Evolutionary conservation across 768 basidiomycete genomes (phyloP), one percentile per base, ranked within the genome.

Genomic region (Termitomyces sp.): DNA sequence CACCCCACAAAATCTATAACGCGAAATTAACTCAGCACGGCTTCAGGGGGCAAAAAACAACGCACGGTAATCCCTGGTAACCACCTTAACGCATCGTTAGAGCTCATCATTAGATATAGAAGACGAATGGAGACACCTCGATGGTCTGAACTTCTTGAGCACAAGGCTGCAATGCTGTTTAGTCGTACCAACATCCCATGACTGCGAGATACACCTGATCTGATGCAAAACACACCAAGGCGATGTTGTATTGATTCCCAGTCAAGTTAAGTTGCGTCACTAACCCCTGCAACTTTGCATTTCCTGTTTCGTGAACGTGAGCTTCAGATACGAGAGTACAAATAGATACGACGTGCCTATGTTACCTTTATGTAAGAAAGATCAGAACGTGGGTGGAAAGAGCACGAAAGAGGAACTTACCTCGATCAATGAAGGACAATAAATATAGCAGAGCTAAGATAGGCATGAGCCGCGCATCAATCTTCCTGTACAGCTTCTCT

Each of bases 261-360:
- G 74, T 78, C 44, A 90, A 75, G 37, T 81, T 22, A 2, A 91
- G 75, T 63, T 89, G 77, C 0, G 71, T 79, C 16, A 69, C 65
- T 4, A 92, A 70, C 2, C 89, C 89, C 63, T 86, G 83, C 1
- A 89, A 70, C 60, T 78, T 84, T 2, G 88, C 88, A 65, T 89
- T 89, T 39, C 86, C 87, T 75, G 70, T 45, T 49, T 48, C 39
- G 44, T 24, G 24, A 12, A 62, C 55, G 41, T 53, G 4, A 48
- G 47, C 22, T 13, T 31, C 24, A 7, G 13, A 30, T 24, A 6
- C 2, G 9, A 20, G 44, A 2, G 57, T 27, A n/a, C 24, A 13
- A 46, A 39, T 22, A 22, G 53, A 27, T 30, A 54, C 22, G 33
- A 63, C 72, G 30, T 59, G 81, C 85, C 84, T 39, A 86, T 84